Percentiles rank a stretch among this genome's conserved stretches.
Conservation (phyloP, 768 basidiomycete genomes). For the Rhizopogon roseolus region DNA sequence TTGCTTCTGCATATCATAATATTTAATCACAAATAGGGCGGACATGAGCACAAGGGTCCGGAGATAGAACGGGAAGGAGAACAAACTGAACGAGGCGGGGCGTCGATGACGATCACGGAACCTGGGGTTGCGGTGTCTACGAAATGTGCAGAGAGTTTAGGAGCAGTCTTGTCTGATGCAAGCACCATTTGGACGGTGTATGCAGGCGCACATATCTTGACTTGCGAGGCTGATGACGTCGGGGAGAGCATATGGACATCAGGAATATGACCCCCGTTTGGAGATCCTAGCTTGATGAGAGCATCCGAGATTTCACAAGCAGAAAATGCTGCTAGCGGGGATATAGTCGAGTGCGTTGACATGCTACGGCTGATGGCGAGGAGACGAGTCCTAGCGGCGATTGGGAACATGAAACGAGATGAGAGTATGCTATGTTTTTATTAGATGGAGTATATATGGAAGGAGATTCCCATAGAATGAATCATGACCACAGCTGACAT, state of each 20-base stretch:
- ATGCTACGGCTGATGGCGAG: slow-evolving; percentile 11
- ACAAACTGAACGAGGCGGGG: slow-evolving; percentile 56
- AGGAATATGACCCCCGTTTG: slow-evolving; percentile 76
- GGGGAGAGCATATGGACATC: slow-evolving; percentile 57
- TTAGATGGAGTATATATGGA: background rate
- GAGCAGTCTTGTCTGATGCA: slow-evolving; percentile 50
- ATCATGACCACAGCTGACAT: background rate
- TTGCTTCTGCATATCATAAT: slow-evolving; percentile 41
- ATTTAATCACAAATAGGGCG: background rate
- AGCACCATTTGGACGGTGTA: slow-evolving; percentile 86
- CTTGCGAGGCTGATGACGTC: slow-evolving; percentile 24
- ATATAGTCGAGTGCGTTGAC: slow-evolving; percentile 7
- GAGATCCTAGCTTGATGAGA: slow-evolving; percentile 69
- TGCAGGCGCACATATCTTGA: slow-evolving; percentile 67
- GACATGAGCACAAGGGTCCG: background rate
- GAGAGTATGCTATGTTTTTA: background rate
- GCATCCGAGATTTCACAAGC: slow-evolving; percentile 89
- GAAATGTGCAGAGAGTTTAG: slow-evolving; percentile 68
- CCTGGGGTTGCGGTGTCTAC: slow-evolving; percentile 71
- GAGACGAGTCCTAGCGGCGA: slow-evolving; percentile 3
- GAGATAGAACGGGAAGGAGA: slow-evolving; percentile 8
- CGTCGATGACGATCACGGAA: slow-evolving; percentile 69
- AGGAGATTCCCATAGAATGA: background rate
- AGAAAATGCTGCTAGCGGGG: slow-evolving; percentile 39
- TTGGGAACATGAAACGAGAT: background rate